A percentile compares a stretch with the other conserved stretches of the same genome.
Evolutionary conservation across 768 basidiomycete genomes (phyloP).

Genomic region (Tylopilus sp.): DNA sequence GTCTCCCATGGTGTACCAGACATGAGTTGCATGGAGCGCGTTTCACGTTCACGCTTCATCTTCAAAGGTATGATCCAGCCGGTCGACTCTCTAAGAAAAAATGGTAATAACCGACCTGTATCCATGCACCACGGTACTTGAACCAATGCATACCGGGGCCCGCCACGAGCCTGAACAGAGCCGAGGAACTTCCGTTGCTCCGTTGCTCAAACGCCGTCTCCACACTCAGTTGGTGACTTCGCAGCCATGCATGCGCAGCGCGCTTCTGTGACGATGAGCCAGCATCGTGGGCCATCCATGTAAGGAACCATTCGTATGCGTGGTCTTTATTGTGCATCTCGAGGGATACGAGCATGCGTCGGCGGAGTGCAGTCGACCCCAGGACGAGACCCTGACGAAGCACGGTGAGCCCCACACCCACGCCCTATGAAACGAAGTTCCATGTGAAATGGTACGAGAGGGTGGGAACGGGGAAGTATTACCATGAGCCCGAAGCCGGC

Average conservation of each 20-base stretch:
- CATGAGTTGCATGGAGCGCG: conserved; percentile 85
- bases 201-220: conserved; percentile 88
- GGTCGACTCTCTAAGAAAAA: background rate
- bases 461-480: conserved; percentile 10
- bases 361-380: conserved; percentile 71
- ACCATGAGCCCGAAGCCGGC: conserved; percentile 99
- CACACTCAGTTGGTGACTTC: conserved; percentile 91
- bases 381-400: conserved; percentile 69
- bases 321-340: conserved; percentile 96
- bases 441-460: conserved; percentile 1
- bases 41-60: conserved; percentile 95
- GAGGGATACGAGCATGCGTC: conserved; percentile 89
- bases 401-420: conserved; percentile 79
- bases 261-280: conserved; percentile 27
- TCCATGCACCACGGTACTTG: conserved; percentile 88
- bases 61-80: conserved; percentile 29
- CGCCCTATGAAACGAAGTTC: conserved; percentile 56
- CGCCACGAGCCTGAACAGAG: conserved; percentile 89
- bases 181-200: conserved; percentile 88
- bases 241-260: conserved; percentile 43
- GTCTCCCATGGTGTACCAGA: conserved; percentile 98
- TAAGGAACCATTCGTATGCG: conserved; percentile 93
- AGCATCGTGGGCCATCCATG: conserved; percentile 87
- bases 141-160: conserved; percentile 95
- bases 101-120: conserved; percentile 62